Evolutionary conservation across 1,284 basidiomycete genomes (phyloP).

Genomic region (Mycocalia duriaeana): DNA sequence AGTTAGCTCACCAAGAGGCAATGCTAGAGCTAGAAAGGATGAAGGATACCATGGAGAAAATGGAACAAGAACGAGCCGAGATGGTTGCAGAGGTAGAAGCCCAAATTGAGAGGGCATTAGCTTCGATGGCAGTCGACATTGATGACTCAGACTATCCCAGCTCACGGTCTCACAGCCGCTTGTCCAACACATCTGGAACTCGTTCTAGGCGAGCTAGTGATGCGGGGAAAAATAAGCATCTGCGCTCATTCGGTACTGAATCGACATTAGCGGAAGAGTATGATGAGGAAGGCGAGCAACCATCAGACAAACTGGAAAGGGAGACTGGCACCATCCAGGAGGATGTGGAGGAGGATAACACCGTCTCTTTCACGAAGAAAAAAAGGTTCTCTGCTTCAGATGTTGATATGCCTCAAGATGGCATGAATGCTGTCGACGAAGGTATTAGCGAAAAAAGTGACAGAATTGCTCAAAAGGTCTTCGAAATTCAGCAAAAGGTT

Average conservation of each 20-base stretch:
- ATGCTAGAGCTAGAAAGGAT: slow-evolving; percentile 65
- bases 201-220: slow-evolving; percentile 55
- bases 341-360: slow-evolving; percentile 44
- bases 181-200: slow-evolving; percentile 42
- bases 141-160: slow-evolving; percentile 68
- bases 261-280: slow-evolving; percentile 69
- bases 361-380: slow-evolving; percentile 42
- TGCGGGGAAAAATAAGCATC: slow-evolving; percentile 38
- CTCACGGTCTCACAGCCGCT: slow-evolving; percentile 44
- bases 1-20: slow-evolving; percentile 68
- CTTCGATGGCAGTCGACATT: slow-evolving; percentile 75
- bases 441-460: slow-evolving; percentile 79
- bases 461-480: slow-evolving; percentile 76
- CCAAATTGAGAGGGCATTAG: slow-evolving; percentile 79
- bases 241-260: slow-evolving; percentile 69
- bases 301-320: slow-evolving; percentile 14
- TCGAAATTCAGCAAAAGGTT: slow-evolving; percentile 81
- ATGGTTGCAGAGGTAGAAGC: slow-evolving; percentile 87
- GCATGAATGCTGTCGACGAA: slow-evolving; percentile 77
- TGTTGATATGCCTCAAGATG: slow-evolving; percentile 59
- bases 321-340: slow-evolving; percentile 50
- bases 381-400: slow-evolving; percentile 72
- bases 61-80: slow-evolving; percentile 78
- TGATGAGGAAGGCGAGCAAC: slow-evolving; percentile 31
- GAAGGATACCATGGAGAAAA: slow-evolving; percentile 73